These are phyloP conservation scores for Heritiera fomes DNA, from an alignment of 345 rosid genomes.

Conservation along the genomic window DNA sequence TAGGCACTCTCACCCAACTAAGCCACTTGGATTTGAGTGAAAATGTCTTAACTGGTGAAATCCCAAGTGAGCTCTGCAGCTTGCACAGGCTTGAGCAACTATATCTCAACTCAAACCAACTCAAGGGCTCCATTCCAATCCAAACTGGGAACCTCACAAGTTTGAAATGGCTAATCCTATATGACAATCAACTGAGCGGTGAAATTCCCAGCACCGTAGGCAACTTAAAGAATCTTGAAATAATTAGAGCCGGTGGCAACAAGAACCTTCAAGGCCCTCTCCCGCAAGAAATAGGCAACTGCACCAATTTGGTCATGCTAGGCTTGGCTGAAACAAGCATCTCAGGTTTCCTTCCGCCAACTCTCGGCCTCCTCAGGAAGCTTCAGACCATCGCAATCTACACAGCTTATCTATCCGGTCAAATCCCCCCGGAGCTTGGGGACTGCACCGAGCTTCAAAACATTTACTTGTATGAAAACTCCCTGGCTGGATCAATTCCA, in stretches of 20 bases:
- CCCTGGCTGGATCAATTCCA: constrained; percentile 73
- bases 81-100: constrained; percentile 57
- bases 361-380: constrained; percentile 59
- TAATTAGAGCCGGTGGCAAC: constrained; percentile 85
- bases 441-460: constrained; percentile 66
- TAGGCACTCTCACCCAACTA: constrained; percentile 43
- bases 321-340: constrained; percentile 91
- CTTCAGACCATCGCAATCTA: constrained; percentile 77
- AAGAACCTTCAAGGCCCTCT: constrained; percentile 69
- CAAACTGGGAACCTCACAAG: constrained; percentile 60
- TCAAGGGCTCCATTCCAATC: constrained; percentile 60
- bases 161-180: constrained; percentile 52
- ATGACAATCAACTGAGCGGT: constrained; percentile 72
- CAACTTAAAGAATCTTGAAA: constrained; percentile 48
- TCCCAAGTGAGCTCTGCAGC: constrained; percentile 63
- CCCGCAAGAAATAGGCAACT: constrained; percentile 74
- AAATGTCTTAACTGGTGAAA: constrained; percentile 64
- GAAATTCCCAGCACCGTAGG: constrained; percentile 64
- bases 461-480: constrained; percentile 77
- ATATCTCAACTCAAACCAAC: constrained; percentile 59
- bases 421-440: constrained; percentile 75
- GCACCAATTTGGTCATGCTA: constrained; percentile 51
- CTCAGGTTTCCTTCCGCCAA: constrained; percentile 79
- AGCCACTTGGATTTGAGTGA: constrained; percentile 59
- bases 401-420: constrained; percentile 71